These are phyloP conservation scores for Baorangia bicolor DNA, from an alignment of 768 basidiomycete genomes.

Conservation along the genomic window DNA sequence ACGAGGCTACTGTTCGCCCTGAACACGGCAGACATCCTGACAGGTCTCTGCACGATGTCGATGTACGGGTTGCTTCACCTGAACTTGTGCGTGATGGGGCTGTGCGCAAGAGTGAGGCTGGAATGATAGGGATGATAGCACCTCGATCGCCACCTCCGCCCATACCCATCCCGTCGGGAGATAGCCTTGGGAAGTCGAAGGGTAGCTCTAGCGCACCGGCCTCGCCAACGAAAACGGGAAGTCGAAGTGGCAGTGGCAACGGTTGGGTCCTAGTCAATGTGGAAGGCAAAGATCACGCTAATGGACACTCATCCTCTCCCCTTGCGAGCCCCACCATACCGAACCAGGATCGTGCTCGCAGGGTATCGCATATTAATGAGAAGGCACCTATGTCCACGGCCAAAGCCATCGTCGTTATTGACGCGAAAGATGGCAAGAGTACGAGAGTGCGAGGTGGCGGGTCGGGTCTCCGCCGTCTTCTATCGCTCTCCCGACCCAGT, in stretches of 20 bases:
- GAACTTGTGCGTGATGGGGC: conserved; percentile 45
- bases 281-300: conserved; percentile 41
- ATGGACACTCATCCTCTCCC: conserved; percentile 23
- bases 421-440: conserved; percentile 47
- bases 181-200: conserved; percentile 24
- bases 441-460: conserved; percentile 26
- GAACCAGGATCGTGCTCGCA: conserved; percentile 31
- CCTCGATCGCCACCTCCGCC: conserved; percentile 26
- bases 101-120: conserved; percentile 63
- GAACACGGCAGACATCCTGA: conserved; percentile 30
- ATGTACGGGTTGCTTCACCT: conserved; percentile 52
- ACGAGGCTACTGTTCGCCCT: conserved; percentile 27
- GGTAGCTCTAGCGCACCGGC: conserved; percentile 24
- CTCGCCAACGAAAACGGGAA: conserved; percentile 35
- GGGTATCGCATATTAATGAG: conserved; percentile 25
- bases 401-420: conserved; percentile 62
- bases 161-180: conserved; percentile 29
- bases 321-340: conserved; percentile 29
- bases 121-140: conserved; percentile 51
- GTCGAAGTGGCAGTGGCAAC: conserved; percentile 41
- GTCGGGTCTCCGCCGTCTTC: conserved; percentile 32
- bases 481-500: conserved; percentile 32
- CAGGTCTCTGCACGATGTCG: conserved; percentile 47
- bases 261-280: conserved; percentile 71
- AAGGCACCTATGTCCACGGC: conserved; percentile 45